Evolutionary conservation across 306 rosid genomes (phyloP).

Genomic region (Quercus aquifolioides): DNA sequence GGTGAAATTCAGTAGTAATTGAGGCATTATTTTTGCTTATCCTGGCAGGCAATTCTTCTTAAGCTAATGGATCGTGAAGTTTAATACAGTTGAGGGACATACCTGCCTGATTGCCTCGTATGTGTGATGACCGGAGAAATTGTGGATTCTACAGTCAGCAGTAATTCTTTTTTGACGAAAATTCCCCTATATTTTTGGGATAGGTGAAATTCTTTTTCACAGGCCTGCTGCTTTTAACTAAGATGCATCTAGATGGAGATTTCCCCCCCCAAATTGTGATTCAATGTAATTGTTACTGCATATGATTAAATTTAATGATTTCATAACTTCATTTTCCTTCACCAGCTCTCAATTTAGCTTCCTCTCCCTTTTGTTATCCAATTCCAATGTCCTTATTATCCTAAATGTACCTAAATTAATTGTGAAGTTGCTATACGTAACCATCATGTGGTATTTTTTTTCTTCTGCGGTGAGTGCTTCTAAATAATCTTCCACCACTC

Average conservation of each 20-base stretch:
- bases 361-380: not conserved
- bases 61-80: constrained; percentile 55
- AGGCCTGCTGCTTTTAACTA: not conserved
- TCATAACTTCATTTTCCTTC: not conserved
- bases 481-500: not conserved
- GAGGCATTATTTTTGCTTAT: constrained; percentile 12
- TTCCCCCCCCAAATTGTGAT: not conserved
- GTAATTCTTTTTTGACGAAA: not conserved
- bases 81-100: constrained; percentile 25
- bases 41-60: constrained; percentile 58
- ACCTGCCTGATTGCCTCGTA: constrained; percentile 9
- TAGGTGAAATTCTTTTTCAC: not conserved
- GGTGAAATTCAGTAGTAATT: constrained; percentile 2
- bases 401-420: not conserved
- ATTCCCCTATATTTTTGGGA: not conserved
- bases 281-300: not conserved
- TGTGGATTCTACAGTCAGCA: not conserved
- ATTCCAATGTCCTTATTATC: not conserved
- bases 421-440: not conserved
- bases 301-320: not conserved
- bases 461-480: not conserved
- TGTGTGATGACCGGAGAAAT: not conserved
- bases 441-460: not conserved
- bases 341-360: not conserved
- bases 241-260: not conserved